phyloP scores from a whole-genome alignment of 1,284 basidiomycete species.

The Trichosporon ovoides region DNA sequence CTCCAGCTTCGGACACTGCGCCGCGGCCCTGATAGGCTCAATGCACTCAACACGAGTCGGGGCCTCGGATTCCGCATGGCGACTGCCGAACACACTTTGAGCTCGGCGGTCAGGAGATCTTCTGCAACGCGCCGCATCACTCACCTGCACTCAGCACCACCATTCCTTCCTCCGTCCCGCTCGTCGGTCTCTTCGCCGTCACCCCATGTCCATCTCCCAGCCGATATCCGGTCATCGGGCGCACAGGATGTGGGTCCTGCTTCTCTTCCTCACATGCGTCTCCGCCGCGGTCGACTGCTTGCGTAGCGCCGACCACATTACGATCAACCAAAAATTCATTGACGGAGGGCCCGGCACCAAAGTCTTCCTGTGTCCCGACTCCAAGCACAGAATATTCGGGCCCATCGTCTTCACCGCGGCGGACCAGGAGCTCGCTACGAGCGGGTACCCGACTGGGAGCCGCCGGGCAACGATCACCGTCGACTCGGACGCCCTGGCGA shows the following conservation, averaged over 20 bases:
- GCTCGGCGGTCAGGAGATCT: too few relatives aligned
- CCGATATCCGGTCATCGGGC: background rate
- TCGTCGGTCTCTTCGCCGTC: background rate
- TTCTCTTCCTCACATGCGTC: slow-evolving; percentile 15
- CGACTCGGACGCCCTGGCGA: slow-evolving; percentile 33
- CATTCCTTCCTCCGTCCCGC: background rate
- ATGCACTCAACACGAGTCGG: background rate
- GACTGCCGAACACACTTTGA: too few relatives aligned
- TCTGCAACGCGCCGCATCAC: too few relatives aligned
- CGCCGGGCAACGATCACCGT: slow-evolving; percentile 48
- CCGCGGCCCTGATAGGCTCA: too few relatives aligned
- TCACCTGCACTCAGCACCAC: background rate
- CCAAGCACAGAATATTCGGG: slow-evolving; percentile 44
- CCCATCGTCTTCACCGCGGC: slow-evolving; percentile 51
- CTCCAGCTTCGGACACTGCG: too few relatives aligned
- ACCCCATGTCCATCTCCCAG: background rate
- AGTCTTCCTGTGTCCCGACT: slow-evolving; percentile 50
- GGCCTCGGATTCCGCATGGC: background rate
- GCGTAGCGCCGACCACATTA: slow-evolving; percentile 37
- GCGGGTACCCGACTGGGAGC: slow-evolving; percentile 49
- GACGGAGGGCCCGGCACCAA: slow-evolving; percentile 48
- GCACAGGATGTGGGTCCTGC: slow-evolving; percentile 2
- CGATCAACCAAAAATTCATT: slow-evolving; percentile 43
- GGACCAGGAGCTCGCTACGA: slow-evolving; percentile 52
- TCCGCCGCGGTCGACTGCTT: slow-evolving; percentile 28